Conservation (phyloP, 2,329 filamentous ascomycete species). For the Plenodomus biglobosus region DNA sequence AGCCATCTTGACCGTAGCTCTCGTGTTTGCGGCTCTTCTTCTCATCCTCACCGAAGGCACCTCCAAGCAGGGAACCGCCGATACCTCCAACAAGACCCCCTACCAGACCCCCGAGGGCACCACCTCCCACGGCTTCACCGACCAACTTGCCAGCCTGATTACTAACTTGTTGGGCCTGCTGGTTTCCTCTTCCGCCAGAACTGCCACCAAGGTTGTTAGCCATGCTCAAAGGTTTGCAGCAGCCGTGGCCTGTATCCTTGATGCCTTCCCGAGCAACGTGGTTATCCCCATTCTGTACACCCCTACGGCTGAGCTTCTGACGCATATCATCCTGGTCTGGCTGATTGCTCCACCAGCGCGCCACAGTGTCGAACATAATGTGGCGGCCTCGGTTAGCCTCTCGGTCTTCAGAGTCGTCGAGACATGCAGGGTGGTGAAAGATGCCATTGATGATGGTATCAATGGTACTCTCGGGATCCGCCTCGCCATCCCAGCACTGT, state of each 20-base stretch:
- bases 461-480: slow-evolving; percentile 69
- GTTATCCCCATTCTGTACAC: slow-evolving; percentile 76
- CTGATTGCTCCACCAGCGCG: slow-evolving; percentile 76
- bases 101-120: slow-evolving; percentile 69
- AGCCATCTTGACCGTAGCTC: slow-evolving; percentile 60
- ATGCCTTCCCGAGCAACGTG: slow-evolving; percentile 74
- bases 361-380: slow-evolving; percentile 76
- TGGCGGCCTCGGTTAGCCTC: slow-evolving; percentile 70
- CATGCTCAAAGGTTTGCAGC: slow-evolving; percentile 77
- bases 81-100: slow-evolving; percentile 64
- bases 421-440: slow-evolving; percentile 84
- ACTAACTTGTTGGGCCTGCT: slow-evolving; percentile 34
- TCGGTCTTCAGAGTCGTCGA: slow-evolving; percentile 64
- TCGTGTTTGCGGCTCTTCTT: slow-evolving; percentile 58
- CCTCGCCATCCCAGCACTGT: slow-evolving; percentile 80
- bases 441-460: slow-evolving; percentile 79
- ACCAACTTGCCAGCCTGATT: slow-evolving; percentile 55
- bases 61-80: slow-evolving; percentile 64
- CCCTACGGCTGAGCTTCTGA: slow-evolving; percentile 72
- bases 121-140: slow-evolving; percentile 63
- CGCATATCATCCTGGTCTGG: slow-evolving; percentile 68
- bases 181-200: slow-evolving; percentile 44
- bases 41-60: slow-evolving; percentile 57
- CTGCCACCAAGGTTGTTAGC: slow-evolving; percentile 56
- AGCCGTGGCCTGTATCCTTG: slow-evolving; percentile 81